Conservation (phyloP, 139 green algal genomes). For the Micromonas commoda region DNA sequence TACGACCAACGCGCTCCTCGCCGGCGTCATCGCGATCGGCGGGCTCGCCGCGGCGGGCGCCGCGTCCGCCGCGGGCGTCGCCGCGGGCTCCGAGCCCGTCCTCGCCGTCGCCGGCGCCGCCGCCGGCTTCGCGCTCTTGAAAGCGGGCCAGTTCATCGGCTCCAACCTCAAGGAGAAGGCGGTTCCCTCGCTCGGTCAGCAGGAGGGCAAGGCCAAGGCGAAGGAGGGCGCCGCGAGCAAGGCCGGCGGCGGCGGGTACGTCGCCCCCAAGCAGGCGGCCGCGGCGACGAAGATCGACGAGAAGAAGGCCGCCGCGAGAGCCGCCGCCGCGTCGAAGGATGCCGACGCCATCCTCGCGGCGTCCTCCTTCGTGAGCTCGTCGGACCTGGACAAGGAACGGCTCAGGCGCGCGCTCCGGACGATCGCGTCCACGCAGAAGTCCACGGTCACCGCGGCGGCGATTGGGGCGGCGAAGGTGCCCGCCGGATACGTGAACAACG, state of each 20-base stretch:
- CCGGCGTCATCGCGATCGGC: not conserved
- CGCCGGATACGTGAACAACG: not conserved
- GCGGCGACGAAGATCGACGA: not conserved
- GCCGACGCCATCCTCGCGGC: no score
- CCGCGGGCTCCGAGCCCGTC: not conserved
- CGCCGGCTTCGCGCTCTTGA: not conserved
- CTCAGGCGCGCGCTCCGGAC: not conserved
- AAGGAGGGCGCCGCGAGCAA: no score
- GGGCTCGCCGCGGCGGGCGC: no score
- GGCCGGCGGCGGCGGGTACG: no score
- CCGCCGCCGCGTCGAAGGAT: not conserved
- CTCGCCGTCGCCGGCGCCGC: not conserved
- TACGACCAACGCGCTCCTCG: not conserved
- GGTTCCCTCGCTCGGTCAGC: not conserved
- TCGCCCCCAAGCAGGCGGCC: no score
- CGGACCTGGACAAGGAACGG: no score
- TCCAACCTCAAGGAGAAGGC: not conserved
- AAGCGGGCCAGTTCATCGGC: not conserved
- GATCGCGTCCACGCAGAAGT: not conserved
- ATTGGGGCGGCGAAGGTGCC: not conserved
- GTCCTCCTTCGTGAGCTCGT: no score
- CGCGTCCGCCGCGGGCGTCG: no score
- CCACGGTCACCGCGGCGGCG: no score
- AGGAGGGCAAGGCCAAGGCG: not conserved
- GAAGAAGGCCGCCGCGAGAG: not conserved